Evolutionary conservation across 2,329 filamentous ascomycete genomes (phyloP).

Genomic region (Diaporthe citri): DNA sequence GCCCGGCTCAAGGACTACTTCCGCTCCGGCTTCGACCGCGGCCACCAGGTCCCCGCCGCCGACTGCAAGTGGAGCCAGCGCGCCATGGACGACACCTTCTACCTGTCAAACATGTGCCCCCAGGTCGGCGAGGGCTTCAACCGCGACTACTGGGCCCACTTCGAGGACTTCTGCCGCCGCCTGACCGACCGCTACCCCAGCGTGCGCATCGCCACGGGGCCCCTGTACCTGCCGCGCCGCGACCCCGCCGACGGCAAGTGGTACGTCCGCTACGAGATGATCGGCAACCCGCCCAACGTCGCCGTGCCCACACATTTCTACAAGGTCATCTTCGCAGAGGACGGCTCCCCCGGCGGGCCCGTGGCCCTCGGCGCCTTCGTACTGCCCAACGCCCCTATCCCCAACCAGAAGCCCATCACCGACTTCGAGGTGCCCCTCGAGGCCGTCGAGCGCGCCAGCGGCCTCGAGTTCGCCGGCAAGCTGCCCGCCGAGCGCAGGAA

Average conservation of each 20-base stretch:
- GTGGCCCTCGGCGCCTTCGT: slow-evolving; percentile 96
- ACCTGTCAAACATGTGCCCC: slow-evolving; percentile 95
- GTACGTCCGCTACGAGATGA: slow-evolving; percentile 95
- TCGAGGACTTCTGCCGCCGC: slow-evolving; percentile 95
- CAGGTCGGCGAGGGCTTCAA: slow-evolving; percentile 99
- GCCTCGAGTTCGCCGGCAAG: slow-evolving; percentile 89
- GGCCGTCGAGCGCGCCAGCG: slow-evolving; percentile 90
- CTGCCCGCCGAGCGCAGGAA: slow-evolving; percentile 80
- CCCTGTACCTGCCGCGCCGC: slow-evolving; percentile 89
- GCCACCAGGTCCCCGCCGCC: slow-evolving; percentile 96
- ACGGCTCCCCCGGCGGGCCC: slow-evolving; percentile 75
- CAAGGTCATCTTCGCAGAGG: slow-evolving; percentile 98
- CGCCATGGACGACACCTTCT: slow-evolving; percentile 96
- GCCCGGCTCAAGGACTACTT: slow-evolving; percentile 94
- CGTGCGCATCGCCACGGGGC: slow-evolving; percentile 92
- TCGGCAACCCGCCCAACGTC: slow-evolving; percentile 91
- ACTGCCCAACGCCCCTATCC: slow-evolving; percentile 89
- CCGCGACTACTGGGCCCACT: slow-evolving; percentile 98
- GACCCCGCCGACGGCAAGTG: slow-evolving; percentile 91
- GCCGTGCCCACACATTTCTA: slow-evolving; percentile 99
- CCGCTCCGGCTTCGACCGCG: slow-evolving; percentile 93
- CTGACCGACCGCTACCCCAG: slow-evolving; percentile 85
- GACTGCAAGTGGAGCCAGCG: slow-evolving; percentile 95
- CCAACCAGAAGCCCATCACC: slow-evolving; percentile 85
- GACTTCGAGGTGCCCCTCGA: slow-evolving; percentile 98